Conservation (phyloP, 345 rosid genomes). For the Mercurialis annua region DNA sequence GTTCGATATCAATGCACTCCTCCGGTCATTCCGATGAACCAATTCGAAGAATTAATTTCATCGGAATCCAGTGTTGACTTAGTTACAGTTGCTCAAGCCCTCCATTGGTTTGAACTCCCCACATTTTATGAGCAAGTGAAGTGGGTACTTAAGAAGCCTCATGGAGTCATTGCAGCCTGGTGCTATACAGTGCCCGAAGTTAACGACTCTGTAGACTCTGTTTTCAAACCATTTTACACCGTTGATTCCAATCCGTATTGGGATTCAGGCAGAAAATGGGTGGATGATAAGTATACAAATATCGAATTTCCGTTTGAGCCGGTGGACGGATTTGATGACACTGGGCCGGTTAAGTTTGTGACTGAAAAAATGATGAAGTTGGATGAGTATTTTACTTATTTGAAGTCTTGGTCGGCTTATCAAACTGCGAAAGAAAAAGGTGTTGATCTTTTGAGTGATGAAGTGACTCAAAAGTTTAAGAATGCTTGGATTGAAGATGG, state of each 20-base stretch:
- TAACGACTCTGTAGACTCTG: conserved; percentile 44
- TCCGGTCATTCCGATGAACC: conserved; percentile 38
- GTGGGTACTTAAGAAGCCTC: conserved; percentile 64
- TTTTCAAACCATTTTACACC: conserved; percentile 45
- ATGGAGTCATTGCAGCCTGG: conserved; percentile 78
- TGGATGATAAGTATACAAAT: conserved; percentile 49
- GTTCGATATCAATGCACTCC: conserved; percentile 57
- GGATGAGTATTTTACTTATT: conserved; percentile 49
- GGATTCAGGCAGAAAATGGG: conserved; percentile 55
- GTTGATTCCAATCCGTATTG: conserved; percentile 43
- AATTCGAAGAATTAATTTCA: conserved; percentile 43
- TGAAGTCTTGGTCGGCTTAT: conserved; percentile 66
- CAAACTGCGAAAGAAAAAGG: conserved; percentile 66
- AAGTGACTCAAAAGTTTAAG: conserved; percentile 37
- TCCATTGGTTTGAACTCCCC: conserved; percentile 72
- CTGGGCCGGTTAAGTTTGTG: conserved; percentile 56
- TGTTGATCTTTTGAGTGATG: conserved; percentile 50
- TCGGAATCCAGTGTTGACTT: conserved; percentile 48
- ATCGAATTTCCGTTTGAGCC: conserved; percentile 74
- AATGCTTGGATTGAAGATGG: conserved; percentile 57
- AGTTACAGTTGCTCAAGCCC: conserved; percentile 72
- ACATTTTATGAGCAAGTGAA: conserved; percentile 55
- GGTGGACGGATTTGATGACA: conserved; percentile 39
- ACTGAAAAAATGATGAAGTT: conserved; percentile 53
- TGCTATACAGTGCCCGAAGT: conserved; percentile 74